Base-by-base conservation (phyloP, 2,329 filamentous ascomycete genomes). In the Simplicillium aogashimaense region DNA sequence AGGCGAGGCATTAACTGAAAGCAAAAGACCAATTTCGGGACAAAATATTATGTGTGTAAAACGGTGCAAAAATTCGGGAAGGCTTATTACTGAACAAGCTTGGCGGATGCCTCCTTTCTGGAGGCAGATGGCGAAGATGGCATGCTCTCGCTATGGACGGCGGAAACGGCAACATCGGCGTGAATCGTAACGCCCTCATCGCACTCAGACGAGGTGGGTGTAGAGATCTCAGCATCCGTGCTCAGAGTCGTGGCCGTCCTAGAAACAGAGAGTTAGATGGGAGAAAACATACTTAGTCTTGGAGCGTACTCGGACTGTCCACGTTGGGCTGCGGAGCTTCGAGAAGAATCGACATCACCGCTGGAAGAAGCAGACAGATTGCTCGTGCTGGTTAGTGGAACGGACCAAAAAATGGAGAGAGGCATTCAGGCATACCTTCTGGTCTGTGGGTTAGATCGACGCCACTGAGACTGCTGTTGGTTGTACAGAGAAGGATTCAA, bases 151-250 rank as follows among this genome's bases (percentile, higher is more conserved):
- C 61, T 52, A 43, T 42, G 43, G 43, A 40, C 44, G 37, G 44
- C 58, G 40, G 62, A 64, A 40, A 63, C 58, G 38, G 63, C 64
- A 41, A 65, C 65, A 45, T 76, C 70, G 36, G 71, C 65, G 44
- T 68, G 66, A 49, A 76, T 66, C n/a, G 73, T 75, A 42, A 68
- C 65, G 44, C 66, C 69, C 51, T 77, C 72, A 46, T 74, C 70
- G 43, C 61, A 68, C 46, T 72, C 68, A 36, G 69, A 72, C 40
- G 66, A 58, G 36, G 59, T 57, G 41, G 65, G 61, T 40, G 59
- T 61, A 30, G 54, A 53, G 52, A 60, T 56, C 41, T 58, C 55
- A 40, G 60, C 62, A 45, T 65, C 57, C 42, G 56, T 57, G 48
- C 58, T 65, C 52, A 62, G 60, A 53, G 63, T 69, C 47, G 50